A percentile compares a stretch with the other conserved stretches of the same genome.
phyloP scores from a whole-genome alignment of 495 filamentous ascomycete species.

The Aspergillus haitiensis region DNA sequence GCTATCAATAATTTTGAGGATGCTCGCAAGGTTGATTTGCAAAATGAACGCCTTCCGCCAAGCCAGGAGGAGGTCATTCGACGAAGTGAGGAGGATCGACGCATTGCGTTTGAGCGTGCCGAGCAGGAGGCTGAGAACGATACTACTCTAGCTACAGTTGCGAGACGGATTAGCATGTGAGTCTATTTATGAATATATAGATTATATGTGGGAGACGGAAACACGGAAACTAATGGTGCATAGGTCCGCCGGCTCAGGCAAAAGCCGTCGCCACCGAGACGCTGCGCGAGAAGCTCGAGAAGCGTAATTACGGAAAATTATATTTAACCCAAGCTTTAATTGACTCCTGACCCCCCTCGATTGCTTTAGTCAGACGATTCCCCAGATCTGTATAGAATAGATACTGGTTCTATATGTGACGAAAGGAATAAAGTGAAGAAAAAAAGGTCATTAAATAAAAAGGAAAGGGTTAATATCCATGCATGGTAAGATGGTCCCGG shows the following conservation, averaged over 20 bases:
- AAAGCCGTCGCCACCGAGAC: constrained; percentile 38
- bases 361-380: constrained; percentile 13
- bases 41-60: constrained; percentile 92
- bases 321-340: constrained; percentile 12
- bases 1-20: constrained; percentile 98
- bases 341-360: constrained; percentile 3
- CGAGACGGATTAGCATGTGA: constrained; percentile 95
- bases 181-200: constrained; percentile 27
- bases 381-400: constrained; percentile 23
- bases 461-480: background rate
- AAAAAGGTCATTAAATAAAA: background rate
- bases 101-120: constrained; percentile 80
- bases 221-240: constrained; percentile 11
- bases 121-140: constrained; percentile 89
- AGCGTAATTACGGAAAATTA: constrained; percentile 16
- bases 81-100: constrained; percentile 74
- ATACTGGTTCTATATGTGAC: constrained; percentile 5
- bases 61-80: constrained; percentile 86
- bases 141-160: constrained; percentile 75
- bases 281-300: constrained; percentile 29
- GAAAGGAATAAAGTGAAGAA: constrained; percentile 3
- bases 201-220: background rate
- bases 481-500: constrained; percentile 1
- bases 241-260: constrained; percentile 44
- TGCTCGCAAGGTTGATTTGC: constrained; percentile 94